phyloP scores from a whole-genome alignment of 352 stramenopile genomes.

The Pythium vanterpoolii region DNA sequence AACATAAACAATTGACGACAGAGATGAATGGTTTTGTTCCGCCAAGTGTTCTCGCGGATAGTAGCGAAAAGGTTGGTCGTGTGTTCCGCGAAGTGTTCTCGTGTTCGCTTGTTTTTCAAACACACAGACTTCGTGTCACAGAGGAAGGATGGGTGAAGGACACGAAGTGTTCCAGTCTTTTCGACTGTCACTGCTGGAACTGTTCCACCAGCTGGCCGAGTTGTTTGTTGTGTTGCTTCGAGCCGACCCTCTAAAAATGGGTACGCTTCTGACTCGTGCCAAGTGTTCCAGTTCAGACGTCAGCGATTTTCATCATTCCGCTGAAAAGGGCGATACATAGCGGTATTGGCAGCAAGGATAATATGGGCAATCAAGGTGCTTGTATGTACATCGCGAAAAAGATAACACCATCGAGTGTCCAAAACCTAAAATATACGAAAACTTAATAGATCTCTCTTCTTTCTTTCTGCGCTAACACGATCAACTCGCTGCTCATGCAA shows the following conservation, averaged over 20 bases:
- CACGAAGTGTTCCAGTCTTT: neutral
- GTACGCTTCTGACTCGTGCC: slow-evolving; percentile 10
- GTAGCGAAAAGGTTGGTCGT: too few relatives aligned
- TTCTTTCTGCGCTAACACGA: slow-evolving; percentile 24
- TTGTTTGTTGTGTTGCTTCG: neutral
- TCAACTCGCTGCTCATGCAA: slow-evolving; percentile 5
- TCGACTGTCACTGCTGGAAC: neutral
- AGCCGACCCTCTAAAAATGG: slow-evolving; percentile 4
- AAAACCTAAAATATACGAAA: slow-evolving; percentile 32
- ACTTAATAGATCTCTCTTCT: slow-evolving; percentile 25
- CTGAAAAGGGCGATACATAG: too few relatives aligned
- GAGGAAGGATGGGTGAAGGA: neutral
- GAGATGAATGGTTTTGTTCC: too few relatives aligned
- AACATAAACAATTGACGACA: neutral
- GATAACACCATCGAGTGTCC: neutral
- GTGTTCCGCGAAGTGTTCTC: slow-evolving; percentile 15
- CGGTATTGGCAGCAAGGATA: neutral
- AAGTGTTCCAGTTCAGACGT: neutral
- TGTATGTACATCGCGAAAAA: neutral
- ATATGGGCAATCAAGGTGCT: neutral
- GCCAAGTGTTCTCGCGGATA: slow-evolving; percentile 9
- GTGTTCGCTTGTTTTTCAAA: neutral
- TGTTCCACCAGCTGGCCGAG: slow-evolving; percentile 16
- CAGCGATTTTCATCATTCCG: neutral
- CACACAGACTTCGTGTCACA: neutral